Evolutionary conservation across 345 rosid genomes (phyloP).

Genomic region (Brassica napus): DNA sequence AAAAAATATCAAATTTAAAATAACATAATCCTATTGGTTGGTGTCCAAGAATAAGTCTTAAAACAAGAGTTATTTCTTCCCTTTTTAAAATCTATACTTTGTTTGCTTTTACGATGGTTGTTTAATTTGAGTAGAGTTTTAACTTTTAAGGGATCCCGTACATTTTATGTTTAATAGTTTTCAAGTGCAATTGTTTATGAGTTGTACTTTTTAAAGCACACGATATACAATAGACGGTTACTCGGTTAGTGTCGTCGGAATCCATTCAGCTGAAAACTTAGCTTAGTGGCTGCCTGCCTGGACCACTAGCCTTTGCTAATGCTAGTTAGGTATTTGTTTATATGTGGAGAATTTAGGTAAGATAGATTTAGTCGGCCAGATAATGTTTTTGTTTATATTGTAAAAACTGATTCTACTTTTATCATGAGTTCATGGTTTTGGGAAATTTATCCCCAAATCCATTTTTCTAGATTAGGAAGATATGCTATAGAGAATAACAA

Average conservation of each 20-base stretch:
- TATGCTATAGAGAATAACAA: neutral
- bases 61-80: neutral
- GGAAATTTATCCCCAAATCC: neutral
- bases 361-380: constrained; percentile 9
- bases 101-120: neutral
- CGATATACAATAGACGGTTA: neutral
- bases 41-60: too few relatives aligned
- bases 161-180: neutral
- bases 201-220: neutral
- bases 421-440: neutral
- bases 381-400: neutral
- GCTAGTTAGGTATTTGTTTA: constrained; percentile 14
- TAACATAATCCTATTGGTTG: too few relatives aligned
- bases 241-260: neutral
- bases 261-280: constrained; percentile 11
- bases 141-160: neutral
- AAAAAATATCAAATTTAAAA: too few relatives aligned
- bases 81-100: neutral
- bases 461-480: neutral
- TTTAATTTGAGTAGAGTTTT: neutral
- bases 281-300: constrained; percentile 19
- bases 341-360: constrained; percentile 35
- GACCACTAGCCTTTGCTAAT: constrained; percentile 22
- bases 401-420: neutral
- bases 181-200: neutral